These are phyloP conservation scores for Parastagonospora avenae DNA, from an alignment of 2,329 filamentous ascomycete genomes.

Conservation along the genomic window DNA sequence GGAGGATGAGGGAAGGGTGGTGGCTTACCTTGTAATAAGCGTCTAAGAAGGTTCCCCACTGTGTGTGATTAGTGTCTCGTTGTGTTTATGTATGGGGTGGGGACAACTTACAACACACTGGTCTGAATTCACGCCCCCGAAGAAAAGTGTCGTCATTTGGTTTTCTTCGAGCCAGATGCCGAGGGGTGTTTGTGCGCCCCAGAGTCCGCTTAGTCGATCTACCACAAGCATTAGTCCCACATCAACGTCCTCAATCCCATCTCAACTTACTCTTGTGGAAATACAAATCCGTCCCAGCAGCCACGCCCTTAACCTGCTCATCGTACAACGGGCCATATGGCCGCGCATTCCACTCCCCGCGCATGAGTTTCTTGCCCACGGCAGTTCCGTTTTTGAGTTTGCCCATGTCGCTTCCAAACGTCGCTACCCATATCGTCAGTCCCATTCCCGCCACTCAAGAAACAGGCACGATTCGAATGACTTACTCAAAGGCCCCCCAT, in stretches of 20 bases:
- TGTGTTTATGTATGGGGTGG: no score
- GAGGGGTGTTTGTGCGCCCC: constrained; percentile 41
- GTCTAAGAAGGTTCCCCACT: constrained; percentile 13
- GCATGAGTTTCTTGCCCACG: constrained; percentile 39
- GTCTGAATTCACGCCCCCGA: constrained; percentile 47
- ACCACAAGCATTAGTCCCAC: not conserved
- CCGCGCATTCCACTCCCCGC: constrained; percentile 45
- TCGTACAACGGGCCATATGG: constrained; percentile 45
- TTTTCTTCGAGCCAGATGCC: constrained; percentile 41
- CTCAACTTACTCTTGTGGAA: constrained; percentile 33
- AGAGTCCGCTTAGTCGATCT: constrained; percentile 43
- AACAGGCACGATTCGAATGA: no score
- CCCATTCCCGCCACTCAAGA: no score
- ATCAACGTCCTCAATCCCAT: not conserved
- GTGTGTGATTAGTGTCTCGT: not conserved
- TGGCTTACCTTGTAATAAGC: constrained; percentile 15
- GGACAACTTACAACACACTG: constrained; percentile 35
- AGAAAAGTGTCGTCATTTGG: constrained; percentile 45
- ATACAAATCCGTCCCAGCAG: constrained; percentile 19
- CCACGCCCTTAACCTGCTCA: constrained; percentile 19
- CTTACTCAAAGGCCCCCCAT: constrained; percentile 6
- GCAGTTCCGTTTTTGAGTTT: constrained; percentile 19
- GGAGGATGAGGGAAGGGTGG: no score
- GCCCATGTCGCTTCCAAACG: constrained; percentile 19
- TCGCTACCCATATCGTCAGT: no score